These are phyloP conservation scores for Hortaea sp. DNA, from an alignment of 2,329 filamentous ascomycete species.

Conservation along the genomic window DNA sequence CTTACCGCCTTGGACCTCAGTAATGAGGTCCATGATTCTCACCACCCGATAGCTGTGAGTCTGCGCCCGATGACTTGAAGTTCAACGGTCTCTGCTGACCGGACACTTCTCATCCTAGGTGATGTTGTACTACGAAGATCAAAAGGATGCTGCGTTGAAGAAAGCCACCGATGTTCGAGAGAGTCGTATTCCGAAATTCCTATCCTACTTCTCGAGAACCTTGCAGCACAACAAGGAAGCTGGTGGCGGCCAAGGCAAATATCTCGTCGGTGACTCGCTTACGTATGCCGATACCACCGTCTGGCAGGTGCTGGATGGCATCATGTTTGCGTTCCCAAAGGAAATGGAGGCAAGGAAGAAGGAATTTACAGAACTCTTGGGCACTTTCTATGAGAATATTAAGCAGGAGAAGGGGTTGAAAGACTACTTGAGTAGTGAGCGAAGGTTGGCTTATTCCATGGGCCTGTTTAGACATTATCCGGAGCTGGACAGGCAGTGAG, in stretches of 20 bases:
- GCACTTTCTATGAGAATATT: constrained; percentile 50
- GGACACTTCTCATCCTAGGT: too few species aligned
- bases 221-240: constrained; percentile 48
- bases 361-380: constrained; percentile 53
- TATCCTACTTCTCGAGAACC: constrained; percentile 60
- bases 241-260: constrained; percentile 46
- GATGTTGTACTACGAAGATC: constrained; percentile 59
- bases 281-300: constrained; percentile 66
- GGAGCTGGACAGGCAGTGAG: constrained; percentile 52
- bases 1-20: constrained; percentile 63
- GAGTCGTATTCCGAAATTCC: constrained; percentile 59
- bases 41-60: constrained; percentile 48
- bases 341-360: constrained; percentile 47
- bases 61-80: neutral
- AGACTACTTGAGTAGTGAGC: constrained; percentile 57
- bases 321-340: constrained; percentile 60
- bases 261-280: constrained; percentile 54
- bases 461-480: constrained; percentile 65
- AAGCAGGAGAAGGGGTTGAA: constrained; percentile 55
- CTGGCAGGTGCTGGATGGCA: constrained; percentile 53
- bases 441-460: constrained; percentile 49
- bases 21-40: constrained; percentile 64
- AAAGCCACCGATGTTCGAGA: constrained; percentile 49
- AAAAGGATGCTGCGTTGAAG: constrained; percentile 55
- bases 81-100: neutral